Conservation (phyloP, 495 filamentous ascomycete genomes). For the Penicillium lagena region DNA sequence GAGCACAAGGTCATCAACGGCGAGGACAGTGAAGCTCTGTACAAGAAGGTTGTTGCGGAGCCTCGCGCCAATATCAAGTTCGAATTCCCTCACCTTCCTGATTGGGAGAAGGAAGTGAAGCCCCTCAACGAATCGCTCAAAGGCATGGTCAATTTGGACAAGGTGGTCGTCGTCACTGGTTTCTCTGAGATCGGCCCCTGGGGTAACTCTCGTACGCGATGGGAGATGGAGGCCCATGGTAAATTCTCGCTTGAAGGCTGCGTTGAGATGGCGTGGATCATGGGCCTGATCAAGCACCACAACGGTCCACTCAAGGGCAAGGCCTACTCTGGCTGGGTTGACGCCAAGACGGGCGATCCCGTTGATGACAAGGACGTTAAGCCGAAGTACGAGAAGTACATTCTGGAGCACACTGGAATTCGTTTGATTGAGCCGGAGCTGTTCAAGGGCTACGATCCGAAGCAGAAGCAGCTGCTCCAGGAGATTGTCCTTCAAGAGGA, state of each 20-base stretch:
- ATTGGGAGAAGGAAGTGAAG: constrained; percentile 87
- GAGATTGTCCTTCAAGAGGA: constrained; percentile 96
- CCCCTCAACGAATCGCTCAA: constrained; percentile 81
- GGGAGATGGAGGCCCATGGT: constrained; percentile 98
- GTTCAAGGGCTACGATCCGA: constrained; percentile 95
- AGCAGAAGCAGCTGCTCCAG: constrained; percentile 96
- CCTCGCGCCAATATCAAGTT: constrained; percentile 97
- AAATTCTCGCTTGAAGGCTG: constrained; percentile 97
- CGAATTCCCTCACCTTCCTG: constrained; percentile 80
- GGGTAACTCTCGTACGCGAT: constrained; percentile 96
- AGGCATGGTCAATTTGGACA: constrained; percentile 97
- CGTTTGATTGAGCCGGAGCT: constrained; percentile 96
- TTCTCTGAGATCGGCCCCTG: constrained; percentile 96
- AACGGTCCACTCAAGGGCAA: constrained; percentile 98
- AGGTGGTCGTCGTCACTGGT: constrained; percentile 94
- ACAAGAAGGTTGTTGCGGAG: constrained; percentile 87
- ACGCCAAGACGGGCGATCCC: constrained; percentile 86
- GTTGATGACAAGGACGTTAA: constrained; percentile 99
- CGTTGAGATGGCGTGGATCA: constrained; percentile 99
- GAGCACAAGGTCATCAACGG: constrained; percentile 98
- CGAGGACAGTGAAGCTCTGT: constrained; percentile 82
- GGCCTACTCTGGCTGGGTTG: constrained; percentile 95
- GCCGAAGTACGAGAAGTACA: constrained; percentile 89
- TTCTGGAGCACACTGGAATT: constrained; percentile 95
- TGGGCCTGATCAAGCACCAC: constrained; percentile 98